These are phyloP conservation scores for Plenodomus lindquistii DNA, from an alignment of 2,329 filamentous ascomycete genomes.

Conservation along the genomic window DNA sequence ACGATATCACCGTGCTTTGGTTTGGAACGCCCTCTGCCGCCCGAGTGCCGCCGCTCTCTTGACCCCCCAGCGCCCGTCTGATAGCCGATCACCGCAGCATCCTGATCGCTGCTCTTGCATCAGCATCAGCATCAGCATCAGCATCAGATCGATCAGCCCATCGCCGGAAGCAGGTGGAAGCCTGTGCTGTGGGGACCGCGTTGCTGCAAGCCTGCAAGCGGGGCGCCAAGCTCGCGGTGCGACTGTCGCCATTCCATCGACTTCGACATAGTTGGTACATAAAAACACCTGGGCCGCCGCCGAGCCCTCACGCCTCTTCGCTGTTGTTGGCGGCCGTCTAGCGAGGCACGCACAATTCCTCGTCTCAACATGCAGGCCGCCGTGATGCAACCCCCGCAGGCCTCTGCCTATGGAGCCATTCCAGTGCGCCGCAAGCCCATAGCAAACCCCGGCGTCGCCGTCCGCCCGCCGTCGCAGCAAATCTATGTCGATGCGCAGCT, in stretches of 20 bases:
- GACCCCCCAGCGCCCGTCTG: constrained; percentile 9
- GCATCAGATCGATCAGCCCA: too few relatives aligned
- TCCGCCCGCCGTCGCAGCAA: constrained; percentile 33
- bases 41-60: constrained; percentile 1
- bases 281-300: constrained; percentile 16
- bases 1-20: not conserved
- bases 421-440: constrained; percentile 43
- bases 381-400: constrained; percentile 29
- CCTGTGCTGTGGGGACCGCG: constrained; percentile 20
- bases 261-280: too few relatives aligned
- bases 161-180: constrained; percentile 32
- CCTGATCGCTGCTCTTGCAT: constrained; percentile 6
- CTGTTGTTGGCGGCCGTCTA: constrained; percentile 18
- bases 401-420: constrained; percentile 30
- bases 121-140: too few relatives aligned
- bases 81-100: constrained; percentile 19
- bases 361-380: constrained; percentile 33
- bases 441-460: constrained; percentile 34
- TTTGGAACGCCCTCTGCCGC: not conserved
- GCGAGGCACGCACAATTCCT: constrained; percentile 16
- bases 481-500: constrained; percentile 25
- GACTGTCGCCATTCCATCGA: constrained; percentile 13
- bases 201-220: constrained; percentile 27
- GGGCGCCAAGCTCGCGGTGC: constrained; percentile 25
- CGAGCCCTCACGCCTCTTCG: constrained; percentile 9